Base-by-base conservation (phyloP, 352 stramenopile genomes). In the Phytophthora boehmeriae region DNA sequence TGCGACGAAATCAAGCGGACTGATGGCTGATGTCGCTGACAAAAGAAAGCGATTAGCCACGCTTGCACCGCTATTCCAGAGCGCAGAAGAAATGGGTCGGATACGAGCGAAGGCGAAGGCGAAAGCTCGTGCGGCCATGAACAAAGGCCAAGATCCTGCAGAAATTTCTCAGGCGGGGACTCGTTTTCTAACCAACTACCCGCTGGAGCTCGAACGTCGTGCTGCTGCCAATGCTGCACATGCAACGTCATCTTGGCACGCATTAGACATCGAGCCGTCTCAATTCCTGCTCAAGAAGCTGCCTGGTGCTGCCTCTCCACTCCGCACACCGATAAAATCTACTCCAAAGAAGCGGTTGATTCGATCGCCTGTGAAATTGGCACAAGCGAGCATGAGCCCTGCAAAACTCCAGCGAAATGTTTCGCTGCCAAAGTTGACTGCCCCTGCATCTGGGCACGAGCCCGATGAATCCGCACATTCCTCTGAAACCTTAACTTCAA, bases 271-370 rank as follows among this genome's bases (percentile, higher is more conserved):
- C 0, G 62, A 76, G 13, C 78, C 68, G 8, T 88, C 78, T 6
- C 28, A 46, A 11, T 86, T 88, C 48, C 34, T 88, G 19, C 52
- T 64, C 5, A 63, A 71, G 11, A 78, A 82, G 34, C 35, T 88
- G 10, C 34, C 59, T 47, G 8, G 23, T 5, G 47, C 52, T 25
- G 59, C 51, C 17, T 63, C 45, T 20, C 32, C 47, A 19, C 34
- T 36, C 10, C 32, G n/a, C 8, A 53, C 63, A 34, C 34, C 50
- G 6, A 47, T 64, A 28, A 86, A 83, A 35, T 83, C 79, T 2
- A 77, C 69, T 20, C 67, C 72, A 36, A 80, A 80, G 56, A 65
- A 71, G 42, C 56, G 63, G 16, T 48, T 71, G 35, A 42, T 56
- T 22, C 59, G 35, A 36, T 11, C 54, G 9, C 22, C 48, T 6